Conservation (phyloP, 148 eudicot species). For the Bassia scoparia region DNA sequence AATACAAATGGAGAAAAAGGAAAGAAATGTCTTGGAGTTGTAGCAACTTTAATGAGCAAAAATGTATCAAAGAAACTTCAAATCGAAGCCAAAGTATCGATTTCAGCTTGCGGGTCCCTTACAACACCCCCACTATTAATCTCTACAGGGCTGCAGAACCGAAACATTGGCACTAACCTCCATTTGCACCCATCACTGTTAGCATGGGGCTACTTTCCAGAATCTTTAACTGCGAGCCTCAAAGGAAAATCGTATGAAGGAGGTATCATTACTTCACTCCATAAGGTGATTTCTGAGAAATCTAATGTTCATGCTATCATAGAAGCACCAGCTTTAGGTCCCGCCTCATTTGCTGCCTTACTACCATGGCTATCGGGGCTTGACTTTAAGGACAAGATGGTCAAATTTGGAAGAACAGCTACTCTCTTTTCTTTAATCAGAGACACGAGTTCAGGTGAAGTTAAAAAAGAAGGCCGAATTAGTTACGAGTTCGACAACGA, state of each 20-base stretch:
- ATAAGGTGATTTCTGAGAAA: constrained; percentile 57
- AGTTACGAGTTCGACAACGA: constrained; percentile 36
- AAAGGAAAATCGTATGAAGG: constrained; percentile 64
- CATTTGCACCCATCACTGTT: constrained; percentile 67
- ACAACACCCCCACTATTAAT: constrained; percentile 70
- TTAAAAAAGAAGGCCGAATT: constrained; percentile 47
- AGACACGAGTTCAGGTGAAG: constrained; percentile 64
- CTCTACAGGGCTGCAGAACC: constrained; percentile 62
- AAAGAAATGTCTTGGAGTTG: constrained; percentile 57
- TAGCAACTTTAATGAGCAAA: constrained; percentile 36
- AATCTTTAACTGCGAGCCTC: constrained; percentile 29
- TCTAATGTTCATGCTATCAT: constrained; percentile 46
- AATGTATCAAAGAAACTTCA: constrained; percentile 49
- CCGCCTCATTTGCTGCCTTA: constrained; percentile 44
- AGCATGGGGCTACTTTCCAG: constrained; percentile 88
- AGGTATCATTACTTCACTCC: constrained; percentile 74
- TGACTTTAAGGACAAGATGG: constrained; percentile 65
- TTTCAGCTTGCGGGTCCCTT: constrained; percentile 75
- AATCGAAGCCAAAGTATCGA: constrained; percentile 56
- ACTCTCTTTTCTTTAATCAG: constrained; percentile 50
- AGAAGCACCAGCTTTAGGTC: constrained; percentile 57
- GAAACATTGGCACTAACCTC: constrained; percentile 66
- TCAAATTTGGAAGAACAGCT: constrained; percentile 59
- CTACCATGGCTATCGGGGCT: constrained; percentile 76
- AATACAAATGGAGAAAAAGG: constrained; percentile 21